These are phyloP conservation scores for Epicoccum sorghinum DNA, from an alignment of 2,329 filamentous ascomycete genomes.

Conservation along the genomic window DNA sequence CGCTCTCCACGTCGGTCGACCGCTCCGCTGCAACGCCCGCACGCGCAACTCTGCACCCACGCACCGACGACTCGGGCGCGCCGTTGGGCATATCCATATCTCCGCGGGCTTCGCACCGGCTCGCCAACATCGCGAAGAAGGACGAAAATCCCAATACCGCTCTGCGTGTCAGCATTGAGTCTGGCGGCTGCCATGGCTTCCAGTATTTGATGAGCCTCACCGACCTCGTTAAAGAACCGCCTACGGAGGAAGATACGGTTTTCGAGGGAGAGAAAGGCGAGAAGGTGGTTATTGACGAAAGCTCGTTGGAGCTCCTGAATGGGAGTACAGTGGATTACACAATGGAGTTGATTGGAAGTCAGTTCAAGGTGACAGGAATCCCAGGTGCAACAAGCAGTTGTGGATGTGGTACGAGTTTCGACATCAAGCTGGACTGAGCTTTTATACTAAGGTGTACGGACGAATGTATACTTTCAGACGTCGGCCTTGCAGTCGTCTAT, in stretches of 20 bases:
- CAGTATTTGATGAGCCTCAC: slow-evolving; percentile 94
- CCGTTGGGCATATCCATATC: slow-evolving; percentile 85
- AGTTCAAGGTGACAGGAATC: slow-evolving; percentile 97
- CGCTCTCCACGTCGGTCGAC: slow-evolving; percentile 12
- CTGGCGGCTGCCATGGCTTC: slow-evolving; percentile 95
- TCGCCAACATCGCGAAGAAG: slow-evolving; percentile 66
- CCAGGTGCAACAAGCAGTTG: slow-evolving; percentile 91
- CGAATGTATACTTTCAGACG: neutral
- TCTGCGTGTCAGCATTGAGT: slow-evolving; percentile 90
- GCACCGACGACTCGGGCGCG: slow-evolving; percentile 81
- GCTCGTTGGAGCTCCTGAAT: slow-evolving; percentile 85
- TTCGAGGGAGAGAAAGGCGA: slow-evolving; percentile 73
- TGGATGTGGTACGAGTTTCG: slow-evolving; percentile 96
- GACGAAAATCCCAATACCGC: slow-evolving; percentile 76
- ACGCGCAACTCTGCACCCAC: slow-evolving; percentile 67
- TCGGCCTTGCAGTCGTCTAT: no score
- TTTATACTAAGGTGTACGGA: neutral
- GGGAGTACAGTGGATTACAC: slow-evolving; percentile 97
- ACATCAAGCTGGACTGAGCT: slow-evolving; percentile 67
- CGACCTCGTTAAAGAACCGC: slow-evolving; percentile 57
- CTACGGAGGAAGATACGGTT: slow-evolving; percentile 79
- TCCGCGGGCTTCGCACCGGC: slow-evolving; percentile 71
- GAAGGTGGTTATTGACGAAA: slow-evolving; percentile 88
- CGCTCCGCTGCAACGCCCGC: slow-evolving; percentile 34
- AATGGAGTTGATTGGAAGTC: slow-evolving; percentile 90